phyloP scores from a whole-genome alignment of 495 filamentous ascomycete genomes.

The Tuber melanosporum region DNA sequence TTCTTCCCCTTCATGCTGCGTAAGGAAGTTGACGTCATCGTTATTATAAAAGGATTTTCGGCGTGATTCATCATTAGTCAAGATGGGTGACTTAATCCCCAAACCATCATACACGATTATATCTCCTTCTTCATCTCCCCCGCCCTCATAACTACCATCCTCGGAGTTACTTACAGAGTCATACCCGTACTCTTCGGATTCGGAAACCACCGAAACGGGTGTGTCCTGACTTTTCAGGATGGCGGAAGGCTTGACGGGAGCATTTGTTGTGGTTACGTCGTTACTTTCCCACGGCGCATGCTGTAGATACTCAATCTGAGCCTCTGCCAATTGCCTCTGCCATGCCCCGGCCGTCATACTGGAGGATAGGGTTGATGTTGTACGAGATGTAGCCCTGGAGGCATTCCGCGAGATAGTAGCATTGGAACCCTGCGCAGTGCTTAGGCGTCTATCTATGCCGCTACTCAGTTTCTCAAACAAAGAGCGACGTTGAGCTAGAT shows the following conservation, averaged over 20 bases:
- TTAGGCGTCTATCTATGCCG: constrained; percentile 23
- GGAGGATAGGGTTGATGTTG: background rate
- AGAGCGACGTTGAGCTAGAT: constrained; percentile 20
- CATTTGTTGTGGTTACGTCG: background rate
- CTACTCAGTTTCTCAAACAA: constrained; percentile 21
- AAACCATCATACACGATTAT: constrained; percentile 9
- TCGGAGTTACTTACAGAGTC: background rate
- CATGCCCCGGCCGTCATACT: background rate
- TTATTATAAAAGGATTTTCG: constrained; percentile 18
- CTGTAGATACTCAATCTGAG: constrained; percentile 32
- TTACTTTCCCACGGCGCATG: constrained; percentile 18
- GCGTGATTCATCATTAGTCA: background rate
- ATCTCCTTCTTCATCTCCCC: constrained; percentile 1
- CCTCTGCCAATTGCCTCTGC: constrained; percentile 14
- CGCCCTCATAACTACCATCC: background rate
- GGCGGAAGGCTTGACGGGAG: constrained; percentile 6
- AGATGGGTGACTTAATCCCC: constrained; percentile 11
- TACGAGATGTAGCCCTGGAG: constrained; percentile 1
- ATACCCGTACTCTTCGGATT: constrained; percentile 8
- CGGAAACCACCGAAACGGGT: constrained; percentile 21
- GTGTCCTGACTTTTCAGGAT: constrained; percentile 31
- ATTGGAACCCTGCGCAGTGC: constrained; percentile 11
- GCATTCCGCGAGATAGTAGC: background rate
- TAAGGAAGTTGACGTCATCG: constrained; percentile 8
- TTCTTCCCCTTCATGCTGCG: background rate